Evolutionary conservation across 2,329 filamentous ascomycete genomes (phyloP), one percentile per base, ranked within the genome.

Genomic region (Aspergillus glaucus): DNA sequence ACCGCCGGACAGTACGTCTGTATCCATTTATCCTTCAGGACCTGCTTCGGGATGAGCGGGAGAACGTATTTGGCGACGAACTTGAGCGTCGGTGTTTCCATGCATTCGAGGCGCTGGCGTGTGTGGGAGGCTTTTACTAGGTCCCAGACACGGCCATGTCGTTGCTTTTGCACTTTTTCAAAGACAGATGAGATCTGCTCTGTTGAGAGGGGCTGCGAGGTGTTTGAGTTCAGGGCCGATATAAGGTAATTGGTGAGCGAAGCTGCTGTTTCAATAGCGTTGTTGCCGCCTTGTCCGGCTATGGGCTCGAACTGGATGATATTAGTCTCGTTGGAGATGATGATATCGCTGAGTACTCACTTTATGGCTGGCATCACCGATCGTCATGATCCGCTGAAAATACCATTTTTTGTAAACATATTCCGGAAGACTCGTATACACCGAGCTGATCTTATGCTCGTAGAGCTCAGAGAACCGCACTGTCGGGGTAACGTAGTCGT

Each of bases 401-500:
- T 51, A 43, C 55, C 55, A 56, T 43, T 47, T 28, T n/a, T 50
- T 55, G 32, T 53, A 57, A 5, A 60, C 53, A 8, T 54, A 55
- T 17, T 61, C 58, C 10, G 49, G 51, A n/a, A 60, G 32, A 4
- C 47, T 26, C 3, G 52, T 54, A 12, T 54, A 52, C 5, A 46
- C 50, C 1, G 52, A 55, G 8, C 34, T 37, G 8, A 55, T 50
- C 24, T 45, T 53, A 17, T 50, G 50, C 5, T 55, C 37, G 45
- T 52, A 61, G 1, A 63, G 43, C 21, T 61, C 58, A 2, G 50
- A 52, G 15, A 62, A 57, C n/a, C 45, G 48, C n/a, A 61, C 43
- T 3, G 26, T 50, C 4, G 55, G 50, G 4, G 52, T 57, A 40
- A 63, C 44, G 4, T 47, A 40, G n/a, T 59, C 48, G 6, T 57